Evolutionary conservation across 192 early-diverging fungal genomes (phyloP).

Genomic region (Entomortierella lignicola): DNA sequence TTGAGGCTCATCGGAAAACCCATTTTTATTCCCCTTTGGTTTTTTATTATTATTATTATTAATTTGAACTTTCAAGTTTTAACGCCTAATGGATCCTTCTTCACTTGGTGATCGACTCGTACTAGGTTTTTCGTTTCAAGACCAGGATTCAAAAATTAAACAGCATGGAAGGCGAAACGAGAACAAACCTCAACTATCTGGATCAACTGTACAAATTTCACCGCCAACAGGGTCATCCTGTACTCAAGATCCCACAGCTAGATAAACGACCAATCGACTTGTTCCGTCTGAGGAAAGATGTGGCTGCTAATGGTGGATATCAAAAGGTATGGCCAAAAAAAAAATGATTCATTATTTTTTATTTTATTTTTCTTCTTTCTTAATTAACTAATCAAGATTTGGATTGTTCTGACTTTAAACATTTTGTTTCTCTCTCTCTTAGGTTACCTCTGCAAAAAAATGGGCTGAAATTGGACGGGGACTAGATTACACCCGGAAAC

Average conservation of each 20-base stretch:
- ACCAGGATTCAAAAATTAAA: constrained; percentile 94
- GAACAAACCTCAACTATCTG: constrained; percentile 87
- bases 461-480: constrained; percentile 90
- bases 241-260: constrained; percentile 83
- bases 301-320: constrained; percentile 79
- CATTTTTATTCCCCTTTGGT: too few species aligned
- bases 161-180: constrained; percentile 89
- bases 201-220: constrained; percentile 94
- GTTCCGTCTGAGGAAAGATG: constrained; percentile 84
- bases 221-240: constrained; percentile 76
- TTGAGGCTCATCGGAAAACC: too few species aligned
- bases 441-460: constrained; percentile 78
- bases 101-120: not conserved
- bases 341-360: too few species aligned
- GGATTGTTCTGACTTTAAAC: not conserved
- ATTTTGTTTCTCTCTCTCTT: not conserved
- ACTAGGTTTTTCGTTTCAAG: constrained; percentile 86
- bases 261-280: constrained; percentile 91
- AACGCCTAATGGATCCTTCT: not conserved
- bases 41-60: not conserved
- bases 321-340: constrained; percentile 61
- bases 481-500: constrained; percentile 76
- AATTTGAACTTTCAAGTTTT: not conserved
- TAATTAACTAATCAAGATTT: not conserved
- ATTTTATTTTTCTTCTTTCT: too few species aligned